Evolutionary conservation across 306 rosid genomes (phyloP), one percentile per base, ranked within the genome.

Genomic region (Cicer pinnatifidum): DNA sequence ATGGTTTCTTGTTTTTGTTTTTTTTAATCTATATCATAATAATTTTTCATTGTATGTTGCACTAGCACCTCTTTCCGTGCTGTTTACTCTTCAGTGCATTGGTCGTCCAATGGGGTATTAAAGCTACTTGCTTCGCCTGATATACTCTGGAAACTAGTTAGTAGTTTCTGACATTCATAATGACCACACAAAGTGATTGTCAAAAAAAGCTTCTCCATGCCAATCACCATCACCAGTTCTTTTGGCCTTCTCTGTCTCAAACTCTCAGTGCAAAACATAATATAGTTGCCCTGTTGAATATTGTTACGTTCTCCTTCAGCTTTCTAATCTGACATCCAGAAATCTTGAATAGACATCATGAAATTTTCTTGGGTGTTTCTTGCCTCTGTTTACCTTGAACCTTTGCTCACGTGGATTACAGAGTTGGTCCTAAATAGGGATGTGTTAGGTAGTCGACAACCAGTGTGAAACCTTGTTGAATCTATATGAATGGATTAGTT

Each of bases 11-110:
- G 39, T 40, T 20, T 12, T 2, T 46, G 13, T 35, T 13, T 6
- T 73, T 73, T 47, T 13, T 5, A 35, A 10, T 54, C 52, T 72
- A 47, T 71, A 41, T 20, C 54, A 71, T 47, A 37, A 71, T 47
- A n/a, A 23, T 10, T 58, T 44, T 20, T 11, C 51, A 23, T 28
- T 9, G 46, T 40, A 58, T 73, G 16, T n/a, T 59, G 37, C 16
- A 13, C 35, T 28, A 3, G 35, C 5, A 3, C 13, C 48, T 45
- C 58, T 59, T 59, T 45, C 66, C 33, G 6, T 15, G 9, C 47
- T 13, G 16, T 12, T 45, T 28, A 44, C 16, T 20, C 77, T 13
- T 73, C 9, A 19, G 38, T 44, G 46, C 61, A 41, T 19, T 19
- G 52, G 20, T 60, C 35, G 46, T 38, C 39, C 9, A 19, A 13